phyloP scores from a whole-genome alignment of 2,329 filamentous ascomycete species.

The Leptographium wingfieldii region DNA sequence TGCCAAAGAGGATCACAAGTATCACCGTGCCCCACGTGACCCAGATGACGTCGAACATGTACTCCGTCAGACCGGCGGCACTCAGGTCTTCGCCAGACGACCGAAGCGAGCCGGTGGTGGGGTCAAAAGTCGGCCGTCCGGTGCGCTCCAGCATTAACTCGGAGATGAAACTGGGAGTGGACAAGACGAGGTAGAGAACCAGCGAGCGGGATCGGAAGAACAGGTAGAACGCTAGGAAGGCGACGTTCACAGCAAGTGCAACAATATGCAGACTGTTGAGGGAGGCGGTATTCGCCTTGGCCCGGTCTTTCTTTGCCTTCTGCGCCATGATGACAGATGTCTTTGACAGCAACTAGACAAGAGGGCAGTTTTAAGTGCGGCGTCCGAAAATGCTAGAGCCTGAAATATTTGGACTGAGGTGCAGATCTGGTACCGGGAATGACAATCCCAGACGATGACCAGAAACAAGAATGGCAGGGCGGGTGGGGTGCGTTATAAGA shows the following conservation, averaged over 20 bases:
- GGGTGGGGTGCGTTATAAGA: neutral
- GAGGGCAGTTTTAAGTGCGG: too few relatives aligned
- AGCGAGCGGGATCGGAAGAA: slow-evolving; percentile 52
- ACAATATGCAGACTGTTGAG: slow-evolving; percentile 75
- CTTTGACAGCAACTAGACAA: too few relatives aligned
- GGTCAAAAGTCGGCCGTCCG: slow-evolving; percentile 63
- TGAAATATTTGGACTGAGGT: too few relatives aligned
- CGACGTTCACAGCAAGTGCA: slow-evolving; percentile 54
- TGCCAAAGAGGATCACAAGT: slow-evolving; percentile 65
- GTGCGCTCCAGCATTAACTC: slow-evolving; percentile 77
- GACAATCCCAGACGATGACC: too few relatives aligned
- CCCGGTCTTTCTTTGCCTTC: slow-evolving; percentile 52
- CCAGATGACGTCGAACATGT: slow-evolving; percentile 96
- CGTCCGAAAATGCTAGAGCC: too few relatives aligned
- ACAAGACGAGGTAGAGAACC: slow-evolving; percentile 58
- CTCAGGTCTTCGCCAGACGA: slow-evolving; percentile 78
- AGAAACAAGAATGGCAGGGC: neutral
- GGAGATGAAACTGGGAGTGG: slow-evolving; percentile 62
- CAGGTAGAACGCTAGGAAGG: slow-evolving; percentile 64
- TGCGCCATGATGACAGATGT: slow-evolving; percentile 35
- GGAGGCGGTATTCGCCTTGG: slow-evolving; percentile 63
- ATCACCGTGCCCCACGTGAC: slow-evolving; percentile 75
- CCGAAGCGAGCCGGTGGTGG: slow-evolving; percentile 52
- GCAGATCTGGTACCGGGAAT: too few relatives aligned
- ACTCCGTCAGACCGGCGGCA: slow-evolving; percentile 82